Evolutionary conservation across 257 asterid species (phyloP).

Genomic region (Forsythia suspensa): DNA sequence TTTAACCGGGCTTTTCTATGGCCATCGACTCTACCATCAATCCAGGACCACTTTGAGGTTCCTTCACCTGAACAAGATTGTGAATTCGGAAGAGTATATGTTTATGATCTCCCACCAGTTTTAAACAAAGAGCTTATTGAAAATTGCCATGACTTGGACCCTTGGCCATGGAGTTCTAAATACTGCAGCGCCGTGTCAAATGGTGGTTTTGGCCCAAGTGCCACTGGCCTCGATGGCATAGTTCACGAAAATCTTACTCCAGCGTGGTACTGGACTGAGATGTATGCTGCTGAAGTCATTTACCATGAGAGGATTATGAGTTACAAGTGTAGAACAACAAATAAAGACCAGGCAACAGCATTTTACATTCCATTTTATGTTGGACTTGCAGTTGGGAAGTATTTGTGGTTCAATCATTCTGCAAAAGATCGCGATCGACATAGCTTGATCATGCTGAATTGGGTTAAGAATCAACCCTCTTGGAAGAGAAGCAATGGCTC

Average conservation of each 20-base stretch:
- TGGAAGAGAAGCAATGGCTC: conserved; percentile 52
- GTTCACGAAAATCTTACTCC: conserved; percentile 36
- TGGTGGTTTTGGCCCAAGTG: conserved; percentile 61
- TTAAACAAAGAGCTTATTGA: conserved; percentile 45
- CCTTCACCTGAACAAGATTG: conserved; percentile 18
- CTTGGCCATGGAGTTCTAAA: conserved; percentile 63
- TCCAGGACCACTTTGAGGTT: conserved; percentile 15
- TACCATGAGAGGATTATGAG: conserved; percentile 40
- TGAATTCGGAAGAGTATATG: conserved; percentile 40
- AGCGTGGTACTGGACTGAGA: conserved; percentile 69
- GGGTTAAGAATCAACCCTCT: conserved; percentile 45
- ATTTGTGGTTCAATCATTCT: conserved; percentile 53
- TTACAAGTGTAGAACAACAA: conserved; percentile 37
- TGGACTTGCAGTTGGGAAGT: conserved; percentile 65
- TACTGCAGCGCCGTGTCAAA: conserved; percentile 56
- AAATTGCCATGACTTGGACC: conserved; percentile 51
- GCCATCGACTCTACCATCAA: conserved; percentile 19
- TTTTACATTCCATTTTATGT: conserved; percentile 64
- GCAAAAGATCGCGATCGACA: conserved; percentile 50
- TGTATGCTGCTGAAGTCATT: conserved; percentile 62
- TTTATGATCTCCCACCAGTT: conserved; percentile 50
- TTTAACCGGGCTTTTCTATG: conserved; percentile 32
- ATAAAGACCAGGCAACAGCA: conserved; percentile 37
- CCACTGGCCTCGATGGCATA: conserved; percentile 33
- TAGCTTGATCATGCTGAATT: conserved; percentile 39